A percentile compares a stretch with the other conserved stretches of the same genome.
These are phyloP conservation scores for Phytophthora agathidicida DNA, from an alignment of 352 stramenopile genomes.

Conservation along the genomic window DNA sequence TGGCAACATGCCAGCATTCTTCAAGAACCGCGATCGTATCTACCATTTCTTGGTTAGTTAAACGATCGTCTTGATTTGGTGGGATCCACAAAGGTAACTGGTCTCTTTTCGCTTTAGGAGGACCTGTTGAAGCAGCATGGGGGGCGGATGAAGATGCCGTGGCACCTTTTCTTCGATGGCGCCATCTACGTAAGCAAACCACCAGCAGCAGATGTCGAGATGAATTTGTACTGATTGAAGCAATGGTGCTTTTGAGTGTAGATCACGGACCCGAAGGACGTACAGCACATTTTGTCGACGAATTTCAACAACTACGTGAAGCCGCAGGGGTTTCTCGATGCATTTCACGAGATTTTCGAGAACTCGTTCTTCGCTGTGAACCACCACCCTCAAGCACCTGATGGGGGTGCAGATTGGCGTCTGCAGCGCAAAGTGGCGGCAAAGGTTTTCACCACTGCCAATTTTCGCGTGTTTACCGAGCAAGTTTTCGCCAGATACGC, in stretches of 20 bases:
- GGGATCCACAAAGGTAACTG: neutral
- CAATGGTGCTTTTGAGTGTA: conserved; percentile 1
- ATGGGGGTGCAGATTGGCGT: conserved; percentile 66
- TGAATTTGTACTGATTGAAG: neutral
- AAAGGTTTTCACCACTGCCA: conserved; percentile 85
- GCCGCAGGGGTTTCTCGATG: conserved; percentile 68
- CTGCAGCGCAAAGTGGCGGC: conserved; percentile 85
- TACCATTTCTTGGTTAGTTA: conserved; percentile 56
- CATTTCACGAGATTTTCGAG: conserved; percentile 68
- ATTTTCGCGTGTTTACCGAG: conserved; percentile 57
- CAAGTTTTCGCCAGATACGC: conserved; percentile 58
- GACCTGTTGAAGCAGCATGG: conserved; percentile 46
- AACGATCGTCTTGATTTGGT: neutral
- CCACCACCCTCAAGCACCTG: conserved; percentile 55
- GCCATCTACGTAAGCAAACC: conserved; percentile 50
- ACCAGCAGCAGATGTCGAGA: neutral
- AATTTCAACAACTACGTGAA: conserved; percentile 82
- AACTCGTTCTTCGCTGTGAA: conserved; percentile 82
- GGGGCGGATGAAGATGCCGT: conserved; percentile 68
- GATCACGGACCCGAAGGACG: conserved; percentile 63
- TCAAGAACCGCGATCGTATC: conserved; percentile 56
- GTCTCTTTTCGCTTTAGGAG: conserved; percentile 25
- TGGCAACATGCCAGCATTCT: conserved; percentile 59
- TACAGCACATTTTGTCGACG: conserved; percentile 69
- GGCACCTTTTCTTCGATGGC: conserved; percentile 71